Conservation (phyloP, 208 protist genomes). For the Trypanosoma vivax region DNA sequence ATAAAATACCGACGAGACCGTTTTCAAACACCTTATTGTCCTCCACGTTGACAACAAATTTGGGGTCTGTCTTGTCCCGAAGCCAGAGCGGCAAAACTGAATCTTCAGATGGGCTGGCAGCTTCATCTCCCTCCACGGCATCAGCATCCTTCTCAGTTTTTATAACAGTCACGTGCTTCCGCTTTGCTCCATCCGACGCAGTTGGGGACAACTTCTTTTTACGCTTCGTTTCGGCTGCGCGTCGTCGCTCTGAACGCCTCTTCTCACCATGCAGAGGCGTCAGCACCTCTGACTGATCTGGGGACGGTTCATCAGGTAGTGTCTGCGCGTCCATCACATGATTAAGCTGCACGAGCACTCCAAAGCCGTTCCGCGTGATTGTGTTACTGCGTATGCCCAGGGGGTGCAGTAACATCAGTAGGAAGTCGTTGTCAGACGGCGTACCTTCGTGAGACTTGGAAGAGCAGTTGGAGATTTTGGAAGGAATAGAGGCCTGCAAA, state of each 20-base stretch:
- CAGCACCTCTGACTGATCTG: neutral
- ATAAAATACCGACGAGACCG: conserved; percentile 36
- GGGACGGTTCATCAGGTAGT: neutral
- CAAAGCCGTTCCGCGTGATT: conserved; percentile 17
- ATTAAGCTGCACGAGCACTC: conserved; percentile 15
- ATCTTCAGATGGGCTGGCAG: neutral
- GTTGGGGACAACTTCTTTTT: too few relatives aligned
- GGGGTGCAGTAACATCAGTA: neutral
- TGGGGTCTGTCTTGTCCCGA: neutral
- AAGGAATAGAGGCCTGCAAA: too few relatives aligned
- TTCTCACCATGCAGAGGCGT: too few relatives aligned
- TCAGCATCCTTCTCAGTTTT: neutral
- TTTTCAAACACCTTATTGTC: conserved; percentile 61
- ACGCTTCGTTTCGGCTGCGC: too few relatives aligned
- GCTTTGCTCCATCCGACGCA: too few relatives aligned
- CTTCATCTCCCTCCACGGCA: neutral
- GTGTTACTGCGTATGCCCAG: conserved; percentile 1
- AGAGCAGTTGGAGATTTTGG: neutral
- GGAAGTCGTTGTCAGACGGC: neutral
- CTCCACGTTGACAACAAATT: conserved; percentile 30
- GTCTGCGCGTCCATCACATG: neutral
- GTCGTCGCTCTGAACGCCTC: too few relatives aligned
- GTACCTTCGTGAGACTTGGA: too few relatives aligned
- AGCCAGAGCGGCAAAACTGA: neutral
- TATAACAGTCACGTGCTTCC: too few relatives aligned